These are phyloP conservation scores for Hibiscus mutabilis DNA, from an alignment of 345 rosid species.

Conservation along the genomic window DNA sequence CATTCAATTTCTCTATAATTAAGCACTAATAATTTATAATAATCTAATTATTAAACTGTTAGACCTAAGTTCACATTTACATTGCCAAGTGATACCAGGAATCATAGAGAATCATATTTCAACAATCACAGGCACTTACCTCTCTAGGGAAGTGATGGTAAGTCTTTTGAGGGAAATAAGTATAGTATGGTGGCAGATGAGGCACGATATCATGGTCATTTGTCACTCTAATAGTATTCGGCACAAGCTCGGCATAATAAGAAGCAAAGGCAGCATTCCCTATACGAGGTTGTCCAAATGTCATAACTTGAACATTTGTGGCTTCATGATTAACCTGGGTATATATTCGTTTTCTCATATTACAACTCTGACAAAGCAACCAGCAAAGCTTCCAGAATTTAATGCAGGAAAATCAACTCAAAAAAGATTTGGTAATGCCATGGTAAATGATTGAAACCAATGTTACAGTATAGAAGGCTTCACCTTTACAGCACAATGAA, in stretches of 20 bases:
- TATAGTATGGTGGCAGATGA: constrained; percentile 82
- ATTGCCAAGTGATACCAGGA: neutral
- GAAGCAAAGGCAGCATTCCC: constrained; percentile 87
- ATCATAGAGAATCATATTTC: neutral
- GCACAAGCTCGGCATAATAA: constrained; percentile 58
- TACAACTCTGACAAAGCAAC: neutral
- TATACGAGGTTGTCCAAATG: constrained; percentile 96
- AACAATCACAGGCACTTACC: constrained; percentile 33
- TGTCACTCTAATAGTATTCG: constrained; percentile 65
- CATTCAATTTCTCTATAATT: neutral
- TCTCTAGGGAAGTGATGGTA: constrained; percentile 96
- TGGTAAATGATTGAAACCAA: neutral
- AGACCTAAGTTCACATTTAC: neutral
- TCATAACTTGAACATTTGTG: constrained; percentile 58
- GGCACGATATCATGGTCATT: constrained; percentile 86
- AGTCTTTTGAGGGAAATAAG: constrained; percentile 69
- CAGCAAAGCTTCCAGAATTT: neutral
- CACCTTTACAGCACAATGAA: neutral
- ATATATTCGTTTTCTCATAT: neutral
- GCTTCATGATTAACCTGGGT: constrained; percentile 65
- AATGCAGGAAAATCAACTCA: neutral
- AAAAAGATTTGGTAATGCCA: neutral
- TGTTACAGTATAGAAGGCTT: neutral
- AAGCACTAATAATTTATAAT: neutral
- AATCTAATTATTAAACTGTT: neutral